Percentiles rank a stretch among this genome's conserved stretches.
These are phyloP conservation scores for Colletotrichum simmondsii DNA, from an alignment of 2,329 filamentous ascomycete species.

Conservation along the genomic window DNA sequence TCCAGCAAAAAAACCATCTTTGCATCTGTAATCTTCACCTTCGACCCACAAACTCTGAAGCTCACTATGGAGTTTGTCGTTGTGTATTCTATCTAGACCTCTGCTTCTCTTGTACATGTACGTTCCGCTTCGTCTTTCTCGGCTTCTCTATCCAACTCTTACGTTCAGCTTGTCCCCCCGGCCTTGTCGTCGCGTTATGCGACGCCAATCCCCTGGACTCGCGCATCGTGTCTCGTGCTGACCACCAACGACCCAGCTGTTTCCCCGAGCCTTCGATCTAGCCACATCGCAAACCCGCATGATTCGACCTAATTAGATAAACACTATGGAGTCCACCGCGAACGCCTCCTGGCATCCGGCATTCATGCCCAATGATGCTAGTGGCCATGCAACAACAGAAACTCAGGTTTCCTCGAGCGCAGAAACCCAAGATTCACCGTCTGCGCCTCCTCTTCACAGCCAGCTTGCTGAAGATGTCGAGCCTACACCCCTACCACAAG, in stretches of 20 bases:
- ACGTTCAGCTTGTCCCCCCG: neutral
- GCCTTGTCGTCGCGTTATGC: constrained; percentile 22
- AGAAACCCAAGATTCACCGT: neutral
- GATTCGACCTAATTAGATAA: constrained; percentile 35
- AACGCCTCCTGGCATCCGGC: constrained; percentile 54
- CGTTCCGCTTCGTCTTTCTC: neutral
- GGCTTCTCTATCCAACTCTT: neutral
- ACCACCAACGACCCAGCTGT: constrained; percentile 42
- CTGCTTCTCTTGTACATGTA: constrained; percentile 33
- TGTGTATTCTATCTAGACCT: constrained; percentile 31
- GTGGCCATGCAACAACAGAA: constrained; percentile 32
- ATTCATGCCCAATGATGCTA: constrained; percentile 47
- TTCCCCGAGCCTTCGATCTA: constrained; percentile 33
- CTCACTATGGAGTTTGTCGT: constrained; percentile 28
- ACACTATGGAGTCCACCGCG: constrained; percentile 48
- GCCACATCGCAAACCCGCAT: constrained; percentile 18
- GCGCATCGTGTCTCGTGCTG: constrained; percentile 36
- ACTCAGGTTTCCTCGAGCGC: constrained; percentile 1
- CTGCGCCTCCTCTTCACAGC: neutral
- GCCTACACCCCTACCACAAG: neutral
- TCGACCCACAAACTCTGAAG: constrained; percentile 20
- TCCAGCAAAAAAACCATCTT: constrained; percentile 18
- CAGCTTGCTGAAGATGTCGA: constrained; percentile 6
- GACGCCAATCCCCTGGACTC: constrained; percentile 18
- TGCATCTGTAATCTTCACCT: constrained; percentile 14